Evolutionary conservation across 106 monocot species (phyloP), one percentile per base, ranked within the genome.

Genomic region (Narthecium ossifragum): DNA sequence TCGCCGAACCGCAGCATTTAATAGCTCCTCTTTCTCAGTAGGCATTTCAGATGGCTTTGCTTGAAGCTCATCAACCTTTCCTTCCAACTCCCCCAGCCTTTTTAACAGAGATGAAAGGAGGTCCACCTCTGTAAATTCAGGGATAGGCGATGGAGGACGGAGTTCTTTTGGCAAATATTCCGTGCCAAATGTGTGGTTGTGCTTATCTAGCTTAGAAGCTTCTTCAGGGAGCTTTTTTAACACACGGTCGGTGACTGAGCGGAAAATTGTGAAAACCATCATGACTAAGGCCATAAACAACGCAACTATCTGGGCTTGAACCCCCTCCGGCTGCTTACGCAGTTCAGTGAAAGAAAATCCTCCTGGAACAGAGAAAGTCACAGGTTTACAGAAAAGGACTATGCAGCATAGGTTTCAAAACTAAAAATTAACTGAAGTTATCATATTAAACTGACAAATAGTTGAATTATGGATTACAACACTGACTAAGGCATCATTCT

Each of bases 21-120:
- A 85, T 40, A 93, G 69, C 72, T 93, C 93, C 61, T 88, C 93
- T 62, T 93, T 93, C 67, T 88, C 93, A 23, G 20, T 59, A 18
- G 93, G 93, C 88, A 93, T 93, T 51, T 81, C 76, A 30, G 52
- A 79, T 60, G 88, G 88, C 59, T 74, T 88, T 32, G 76, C 60
- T 73, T 85, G 85, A 53, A 93, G 85, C 6, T 61, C 28, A 18
- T 71, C 57, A 31, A 85, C 56, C 52, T 84, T 92, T 56, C 80
- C 87, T 67, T 92, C 92, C 12, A 92, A 60, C 33, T 92, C 87
- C 8, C 74, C 75, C 0, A 92, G 69, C 72, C 92, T 80, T 45
- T 49, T 72, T 26, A 84, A 47, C 41, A 92, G 55, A 36, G 79
- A 80, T 8, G 83, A 68, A 29, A 82, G 60, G 34, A 92, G 21